Conservation (phyloP, 2,329 filamentous ascomycete genomes). For the Xylaria sp. region DNA sequence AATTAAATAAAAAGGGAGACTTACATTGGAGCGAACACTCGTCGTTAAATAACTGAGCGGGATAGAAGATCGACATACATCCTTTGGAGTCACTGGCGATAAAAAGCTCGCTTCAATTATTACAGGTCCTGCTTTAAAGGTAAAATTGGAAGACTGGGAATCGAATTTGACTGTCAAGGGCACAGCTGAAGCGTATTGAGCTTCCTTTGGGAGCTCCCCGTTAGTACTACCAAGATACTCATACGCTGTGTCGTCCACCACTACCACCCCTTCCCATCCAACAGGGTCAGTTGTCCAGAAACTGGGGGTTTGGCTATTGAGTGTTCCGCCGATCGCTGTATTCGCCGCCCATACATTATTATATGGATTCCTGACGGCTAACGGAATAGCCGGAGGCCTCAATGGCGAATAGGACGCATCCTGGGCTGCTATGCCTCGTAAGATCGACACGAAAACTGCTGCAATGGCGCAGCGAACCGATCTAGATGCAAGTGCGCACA, state of each 20-base stretch:
- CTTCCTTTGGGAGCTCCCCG: slow-evolving; percentile 51
- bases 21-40: slow-evolving; percentile 65
- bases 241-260: slow-evolving; percentile 53
- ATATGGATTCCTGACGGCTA: slow-evolving; percentile 68
- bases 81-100: slow-evolving; percentile 81
- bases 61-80: slow-evolving; percentile 79
- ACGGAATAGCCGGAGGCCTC: slow-evolving; percentile 64
- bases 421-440: slow-evolving; percentile 6
- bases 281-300: slow-evolving; percentile 72
- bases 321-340: slow-evolving; percentile 73
- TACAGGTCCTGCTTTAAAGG: slow-evolving; percentile 51
- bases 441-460: not conserved
- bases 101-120: slow-evolving; percentile 64
- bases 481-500: slow-evolving; percentile 3
- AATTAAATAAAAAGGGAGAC: not conserved
- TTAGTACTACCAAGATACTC: slow-evolving; percentile 60
- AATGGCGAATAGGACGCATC: slow-evolving; percentile 56
- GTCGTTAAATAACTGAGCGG: slow-evolving; percentile 82
- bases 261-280: slow-evolving; percentile 61
- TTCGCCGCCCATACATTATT: slow-evolving; percentile 67
- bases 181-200: slow-evolving; percentile 51
- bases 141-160: slow-evolving; percentile 59
- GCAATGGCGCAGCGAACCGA: not conserved
- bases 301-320: slow-evolving; percentile 80
- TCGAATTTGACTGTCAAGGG: slow-evolving; percentile 57